These are phyloP conservation scores for Xylariaceae sp. DNA, from an alignment of 2,329 filamentous ascomycete genomes.

Conservation along the genomic window DNA sequence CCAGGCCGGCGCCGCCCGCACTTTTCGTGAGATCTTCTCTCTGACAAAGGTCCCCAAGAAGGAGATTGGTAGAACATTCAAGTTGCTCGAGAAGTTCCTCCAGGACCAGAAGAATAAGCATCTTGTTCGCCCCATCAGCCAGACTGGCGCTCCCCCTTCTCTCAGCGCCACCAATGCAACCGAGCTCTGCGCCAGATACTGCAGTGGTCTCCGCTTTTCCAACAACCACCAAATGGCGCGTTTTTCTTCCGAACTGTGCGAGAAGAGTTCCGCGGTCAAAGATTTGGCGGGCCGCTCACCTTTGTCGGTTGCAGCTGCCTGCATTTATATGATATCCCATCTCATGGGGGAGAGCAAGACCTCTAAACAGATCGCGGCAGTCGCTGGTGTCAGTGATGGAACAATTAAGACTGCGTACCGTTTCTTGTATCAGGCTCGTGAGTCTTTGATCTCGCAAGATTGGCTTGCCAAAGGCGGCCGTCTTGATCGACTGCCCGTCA, in stretches of 20 bases:
- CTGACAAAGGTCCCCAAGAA: constrained; percentile 94
- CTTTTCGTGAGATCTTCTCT: constrained; percentile 90
- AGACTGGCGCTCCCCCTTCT: constrained; percentile 31
- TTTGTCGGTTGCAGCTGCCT: constrained; percentile 86
- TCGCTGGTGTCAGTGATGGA: constrained; percentile 89
- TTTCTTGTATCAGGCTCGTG: constrained; percentile 68
- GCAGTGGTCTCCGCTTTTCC: constrained; percentile 71
- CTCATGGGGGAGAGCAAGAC: constrained; percentile 72
- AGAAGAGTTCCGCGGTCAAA: constrained; percentile 69
- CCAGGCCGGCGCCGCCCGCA: constrained; percentile 78
- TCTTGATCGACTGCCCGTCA: constrained; percentile 62
- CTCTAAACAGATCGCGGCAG: constrained; percentile 78
- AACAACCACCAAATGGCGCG: constrained; percentile 69
- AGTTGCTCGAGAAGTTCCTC: constrained; percentile 83
- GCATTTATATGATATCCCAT: constrained; percentile 92
- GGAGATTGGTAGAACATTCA: constrained; percentile 95
- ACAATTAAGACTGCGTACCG: constrained; percentile 97
- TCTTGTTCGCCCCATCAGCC: constrained; percentile 61
- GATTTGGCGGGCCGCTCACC: constrained; percentile 89
- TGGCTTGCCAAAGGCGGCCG: constrained; percentile 68
- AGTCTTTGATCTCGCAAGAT: constrained; percentile 67
- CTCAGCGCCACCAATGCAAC: constrained; percentile 73
- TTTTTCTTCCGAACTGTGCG: constrained; percentile 72
- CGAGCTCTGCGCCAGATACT: constrained; percentile 85
- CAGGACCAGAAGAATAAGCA: constrained; percentile 54